Evolutionary conservation across 306 rosid species (phyloP).

Genomic region (Carpinus fangiana): DNA sequence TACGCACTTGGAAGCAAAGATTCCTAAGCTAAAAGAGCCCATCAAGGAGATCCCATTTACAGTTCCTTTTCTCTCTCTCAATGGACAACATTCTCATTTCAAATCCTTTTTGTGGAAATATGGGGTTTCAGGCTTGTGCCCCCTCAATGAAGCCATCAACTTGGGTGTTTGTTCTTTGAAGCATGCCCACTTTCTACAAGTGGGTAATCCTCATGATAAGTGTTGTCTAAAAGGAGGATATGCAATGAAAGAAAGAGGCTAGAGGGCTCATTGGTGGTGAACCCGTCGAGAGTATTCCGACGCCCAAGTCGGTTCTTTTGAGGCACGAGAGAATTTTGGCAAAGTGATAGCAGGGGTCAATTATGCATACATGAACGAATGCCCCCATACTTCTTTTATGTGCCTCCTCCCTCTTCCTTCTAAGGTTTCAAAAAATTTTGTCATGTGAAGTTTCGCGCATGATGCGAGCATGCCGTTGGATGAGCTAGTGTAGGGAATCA

Average conservation of each 20-base stretch:
- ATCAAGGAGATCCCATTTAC: background rate
- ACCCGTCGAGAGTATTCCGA: background rate
- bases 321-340: no score
- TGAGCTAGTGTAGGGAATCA: no score
- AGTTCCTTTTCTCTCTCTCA: background rate
- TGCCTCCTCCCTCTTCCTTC: no score
- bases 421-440: no score
- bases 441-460: no score
- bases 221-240: background rate
- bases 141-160: background rate
- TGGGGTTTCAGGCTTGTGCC: background rate
- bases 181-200: background rate
- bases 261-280: background rate
- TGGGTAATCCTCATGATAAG: background rate
- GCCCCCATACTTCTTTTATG: no score
- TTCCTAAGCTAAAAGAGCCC: background rate
- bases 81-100: background rate
- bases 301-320: background rate
- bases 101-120: background rate
- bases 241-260: no score
- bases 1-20: background rate
- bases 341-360: no score
- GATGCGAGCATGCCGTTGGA: no score
- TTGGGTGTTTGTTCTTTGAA: background rate
- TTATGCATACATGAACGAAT: no score